Evolutionary conservation across 345 rosid genomes (phyloP).

Genomic region (Aethionema arabicum): DNA sequence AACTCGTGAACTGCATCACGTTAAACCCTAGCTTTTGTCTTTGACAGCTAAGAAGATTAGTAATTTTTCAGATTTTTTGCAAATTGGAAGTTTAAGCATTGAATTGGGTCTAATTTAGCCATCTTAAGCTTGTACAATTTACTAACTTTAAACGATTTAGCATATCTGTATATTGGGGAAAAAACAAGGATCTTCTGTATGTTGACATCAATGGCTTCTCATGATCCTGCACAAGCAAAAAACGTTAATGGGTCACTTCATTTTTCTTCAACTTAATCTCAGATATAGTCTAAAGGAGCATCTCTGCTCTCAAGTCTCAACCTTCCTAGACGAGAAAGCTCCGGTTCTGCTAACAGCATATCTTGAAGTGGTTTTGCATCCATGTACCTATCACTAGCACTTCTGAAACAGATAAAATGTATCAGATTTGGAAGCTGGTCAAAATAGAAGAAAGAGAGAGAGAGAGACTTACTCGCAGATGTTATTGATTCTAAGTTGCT

Average conservation of each 20-base stretch:
- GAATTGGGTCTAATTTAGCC: background rate
- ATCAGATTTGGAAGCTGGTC: slow-evolving; percentile 6
- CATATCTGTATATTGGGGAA: slow-evolving; percentile 10
- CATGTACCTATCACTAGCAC: slow-evolving; percentile 39
- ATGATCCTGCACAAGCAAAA: slow-evolving; percentile 38
- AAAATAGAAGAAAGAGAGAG: slow-evolving; percentile 11
- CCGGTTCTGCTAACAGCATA: slow-evolving; percentile 71
- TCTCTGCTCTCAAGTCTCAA: slow-evolving; percentile 37
- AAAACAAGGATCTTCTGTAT: background rate
- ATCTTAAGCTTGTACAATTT: slow-evolving; percentile 5
- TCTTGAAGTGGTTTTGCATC: slow-evolving; percentile 54
- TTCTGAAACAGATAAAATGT: slow-evolving; percentile 19
- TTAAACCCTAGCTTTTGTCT: slow-evolving; percentile 23
- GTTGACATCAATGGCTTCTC: slow-evolving; percentile 33
- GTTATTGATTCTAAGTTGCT: slow-evolving; percentile 58
- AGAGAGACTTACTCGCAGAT: slow-evolving; percentile 43
- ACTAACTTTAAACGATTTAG: slow-evolving; percentile 1
- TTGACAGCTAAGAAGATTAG: slow-evolving; percentile 22
- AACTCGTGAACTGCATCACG: slow-evolving; percentile 32
- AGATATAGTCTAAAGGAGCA: background rate
- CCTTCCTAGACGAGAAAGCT: slow-evolving; percentile 77
- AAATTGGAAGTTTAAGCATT: background rate
- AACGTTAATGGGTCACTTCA: background rate
- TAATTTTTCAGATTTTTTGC: background rate
- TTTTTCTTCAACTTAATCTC: background rate